Evolutionary conservation across 1,139 yeast species (phyloP).

Genomic region (Nakaseomyces bracarensis): DNA sequence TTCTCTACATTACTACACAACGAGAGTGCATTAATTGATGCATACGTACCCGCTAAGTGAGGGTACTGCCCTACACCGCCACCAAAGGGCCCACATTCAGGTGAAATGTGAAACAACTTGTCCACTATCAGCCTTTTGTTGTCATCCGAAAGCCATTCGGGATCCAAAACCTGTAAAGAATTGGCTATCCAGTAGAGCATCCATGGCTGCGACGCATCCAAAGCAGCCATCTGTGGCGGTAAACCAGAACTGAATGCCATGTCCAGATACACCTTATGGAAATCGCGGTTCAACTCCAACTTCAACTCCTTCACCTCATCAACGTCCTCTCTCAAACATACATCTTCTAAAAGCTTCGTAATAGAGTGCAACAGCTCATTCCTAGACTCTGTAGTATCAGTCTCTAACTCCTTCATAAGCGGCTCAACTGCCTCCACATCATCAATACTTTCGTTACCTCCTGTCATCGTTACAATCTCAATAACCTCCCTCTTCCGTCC

Average conservation of each 20-base stretch:
- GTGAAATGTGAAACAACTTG: constrained; percentile 20
- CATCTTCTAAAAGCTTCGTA: background rate
- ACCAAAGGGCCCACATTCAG: constrained; percentile 50
- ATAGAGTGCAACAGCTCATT: constrained; percentile 33
- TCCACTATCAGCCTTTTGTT: constrained; percentile 18
- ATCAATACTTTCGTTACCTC: constrained; percentile 9
- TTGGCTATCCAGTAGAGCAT: constrained; percentile 76
- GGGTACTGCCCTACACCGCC: constrained; percentile 80
- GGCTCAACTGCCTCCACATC: constrained; percentile 11
- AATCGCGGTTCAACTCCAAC: constrained; percentile 28
- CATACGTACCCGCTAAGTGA: constrained; percentile 81
- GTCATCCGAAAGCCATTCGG: constrained; percentile 21
- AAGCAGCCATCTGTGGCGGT: constrained; percentile 36
- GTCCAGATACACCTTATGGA: constrained; percentile 37
- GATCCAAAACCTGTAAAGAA: constrained; percentile 39
- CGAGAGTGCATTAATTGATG: constrained; percentile 59
- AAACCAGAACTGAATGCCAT: constrained; percentile 36
- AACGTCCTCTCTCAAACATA: background rate
- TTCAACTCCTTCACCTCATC: constrained; percentile 14
- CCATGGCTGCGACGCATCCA: constrained; percentile 93
- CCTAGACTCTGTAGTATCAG: constrained; percentile 39
- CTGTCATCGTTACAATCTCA: constrained; percentile 16
- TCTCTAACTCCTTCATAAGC: constrained; percentile 27
- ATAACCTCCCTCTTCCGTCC: constrained; percentile 26
- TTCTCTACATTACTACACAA: constrained; percentile 41